Evolutionary conservation across 148 eudicot genomes (phyloP), one percentile per base, ranked within the genome.

Genomic region (Nepenthes mirabilis): DNA sequence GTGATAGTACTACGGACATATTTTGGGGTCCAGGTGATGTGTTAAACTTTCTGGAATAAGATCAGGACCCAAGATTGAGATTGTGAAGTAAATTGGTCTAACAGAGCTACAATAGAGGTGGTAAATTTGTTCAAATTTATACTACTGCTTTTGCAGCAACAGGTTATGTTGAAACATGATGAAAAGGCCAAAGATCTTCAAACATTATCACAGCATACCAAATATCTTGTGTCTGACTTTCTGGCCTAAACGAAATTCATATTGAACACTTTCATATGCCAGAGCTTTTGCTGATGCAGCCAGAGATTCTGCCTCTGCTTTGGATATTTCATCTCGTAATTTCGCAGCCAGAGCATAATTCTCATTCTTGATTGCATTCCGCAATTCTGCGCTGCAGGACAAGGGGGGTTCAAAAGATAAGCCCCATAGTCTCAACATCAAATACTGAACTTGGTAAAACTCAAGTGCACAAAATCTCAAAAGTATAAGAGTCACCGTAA

Each of bases 181-280:
- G 13, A n/a, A 49, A 49, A 10, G 52, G 52, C 12, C 2, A 49
- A n/a, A 49, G 11, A 12, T 10, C 0, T 49, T 6, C 6, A 49
- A 12, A 5, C 6, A 49, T 11, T 49, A 2, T 5, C 3, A 10
- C 3, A 2, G 12, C 66, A n/a, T 81, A 86, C 98, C 98, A 66
- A 82, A 93, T 51, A 60, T 80, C 73, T 79, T 93, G 71, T 93
- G 98, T 71, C 66, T 79, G 72, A 93, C 83, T 86, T 79, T 93
- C 75, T 93, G 98, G 58, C 98, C 98, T 81, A 93, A 77, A 62
- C 91, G 96, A 68, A 88, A 86, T 59, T 67, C 72, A 72, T 80
- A 88, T 36, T 82, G 80, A 60, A 85, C 82, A 73, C 67, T 86
- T 68, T 76, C 82, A 80, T 70, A 88, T 32, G 85, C 81, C 71